Conservation (phyloP, 169 alveolate genomes). For the Babesia bigemina region DNA sequence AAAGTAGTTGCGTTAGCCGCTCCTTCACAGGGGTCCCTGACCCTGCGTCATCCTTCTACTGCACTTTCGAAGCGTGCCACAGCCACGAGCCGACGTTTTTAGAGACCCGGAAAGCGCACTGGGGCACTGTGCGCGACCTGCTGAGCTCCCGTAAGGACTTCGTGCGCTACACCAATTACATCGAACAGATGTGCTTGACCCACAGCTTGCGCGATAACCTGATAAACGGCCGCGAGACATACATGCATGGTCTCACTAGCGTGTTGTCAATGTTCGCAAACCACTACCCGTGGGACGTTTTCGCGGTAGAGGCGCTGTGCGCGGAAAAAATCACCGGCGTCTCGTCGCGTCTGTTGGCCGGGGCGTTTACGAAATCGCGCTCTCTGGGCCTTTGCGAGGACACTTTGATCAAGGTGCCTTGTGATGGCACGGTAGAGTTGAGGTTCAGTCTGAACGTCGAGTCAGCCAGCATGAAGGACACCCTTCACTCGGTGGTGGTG, state of each 20-base stretch:
- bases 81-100: neutral
- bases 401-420: neutral
- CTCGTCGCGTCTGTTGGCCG: neutral
- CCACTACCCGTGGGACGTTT: constrained; percentile 25
- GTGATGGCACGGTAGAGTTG: constrained; percentile 2
- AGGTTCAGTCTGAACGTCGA: constrained; percentile 13
- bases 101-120: neutral
- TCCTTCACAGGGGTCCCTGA: neutral
- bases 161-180: constrained; percentile 46
- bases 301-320: constrained; percentile 1
- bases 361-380: neutral
- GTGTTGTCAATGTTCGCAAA: constrained; percentile 11
- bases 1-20: neutral
- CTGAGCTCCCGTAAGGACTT: constrained; percentile 29
- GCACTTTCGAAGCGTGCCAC: constrained; percentile 8
- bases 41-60: constrained; percentile 1
- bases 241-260: constrained; percentile 1
- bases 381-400: neutral
- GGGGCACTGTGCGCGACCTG: neutral
- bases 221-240: constrained; percentile 6
- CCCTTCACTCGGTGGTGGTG: constrained; percentile 8
- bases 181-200: constrained; percentile 43
- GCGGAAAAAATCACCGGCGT: constrained; percentile 2
- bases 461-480: constrained; percentile 13
- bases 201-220: constrained; percentile 19